Evolutionary conservation across 768 basidiomycete species (phyloP).

Genomic region (Lactarius deliciosus): DNA sequence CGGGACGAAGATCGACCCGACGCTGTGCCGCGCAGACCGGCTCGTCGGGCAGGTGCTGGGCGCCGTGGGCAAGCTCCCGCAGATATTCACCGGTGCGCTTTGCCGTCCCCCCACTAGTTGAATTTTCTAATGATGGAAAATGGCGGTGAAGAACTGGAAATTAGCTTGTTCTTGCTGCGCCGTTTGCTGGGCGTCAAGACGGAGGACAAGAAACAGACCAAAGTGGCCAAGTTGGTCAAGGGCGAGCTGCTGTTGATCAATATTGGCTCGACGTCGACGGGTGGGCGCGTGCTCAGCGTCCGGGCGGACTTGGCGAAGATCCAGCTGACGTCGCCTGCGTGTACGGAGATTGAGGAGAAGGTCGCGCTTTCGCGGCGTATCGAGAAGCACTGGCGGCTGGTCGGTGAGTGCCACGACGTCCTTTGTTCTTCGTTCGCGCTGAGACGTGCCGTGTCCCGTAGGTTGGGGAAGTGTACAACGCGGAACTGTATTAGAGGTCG

Average conservation of each 20-base stretch:
- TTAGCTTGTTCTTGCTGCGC: conserved; percentile 91
- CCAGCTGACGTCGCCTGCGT: conserved; percentile 89
- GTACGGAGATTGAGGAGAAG: conserved; percentile 97
- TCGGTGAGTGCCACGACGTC: conserved; percentile 56
- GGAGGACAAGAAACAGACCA: conserved; percentile 98
- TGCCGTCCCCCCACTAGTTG: not conserved
- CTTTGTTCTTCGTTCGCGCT: not conserved
- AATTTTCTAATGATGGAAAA: too few species aligned
- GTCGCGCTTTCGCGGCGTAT: conserved; percentile 92
- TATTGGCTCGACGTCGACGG: conserved; percentile 96
- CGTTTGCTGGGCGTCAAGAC: conserved; percentile 97
- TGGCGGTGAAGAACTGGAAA: conserved; percentile 65
- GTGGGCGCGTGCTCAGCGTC: conserved; percentile 90
- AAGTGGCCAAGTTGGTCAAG: conserved; percentile 87
- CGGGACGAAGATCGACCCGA: conserved; percentile 94
- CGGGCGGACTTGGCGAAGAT: conserved; percentile 96
- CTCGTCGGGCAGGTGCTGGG: conserved; percentile 96
- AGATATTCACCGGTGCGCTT: conserved; percentile 79
- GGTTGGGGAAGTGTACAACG: conserved; percentile 82
- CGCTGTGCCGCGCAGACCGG: conserved; percentile 94
- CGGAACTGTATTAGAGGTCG: conserved; percentile 79
- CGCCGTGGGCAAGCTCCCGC: conserved; percentile 89
- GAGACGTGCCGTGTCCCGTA: conserved; percentile 27
- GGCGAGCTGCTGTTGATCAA: conserved; percentile 94
- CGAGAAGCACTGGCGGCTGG: conserved; percentile 97